phyloP scores from a whole-genome alignment of 2,329 filamentous ascomycete genomes.

The Ambrosiella beaveri region DNA sequence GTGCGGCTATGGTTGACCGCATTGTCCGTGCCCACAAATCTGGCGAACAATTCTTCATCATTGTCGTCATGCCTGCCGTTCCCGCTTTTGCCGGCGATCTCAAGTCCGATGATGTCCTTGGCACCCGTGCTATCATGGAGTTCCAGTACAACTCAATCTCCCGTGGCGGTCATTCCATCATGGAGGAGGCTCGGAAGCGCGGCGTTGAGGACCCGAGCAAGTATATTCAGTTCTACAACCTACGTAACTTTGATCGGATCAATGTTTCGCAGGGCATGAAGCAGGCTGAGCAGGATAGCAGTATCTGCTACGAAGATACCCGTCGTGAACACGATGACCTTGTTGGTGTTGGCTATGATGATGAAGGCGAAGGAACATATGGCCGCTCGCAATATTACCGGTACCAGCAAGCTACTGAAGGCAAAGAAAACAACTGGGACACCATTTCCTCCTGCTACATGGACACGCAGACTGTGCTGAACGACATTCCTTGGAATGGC shows the following conservation, averaged over 20 bases:
- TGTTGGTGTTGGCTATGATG: constrained; percentile 29
- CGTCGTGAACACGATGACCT: constrained; percentile 45
- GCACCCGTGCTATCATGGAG: constrained; percentile 75
- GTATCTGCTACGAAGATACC: constrained; percentile 51
- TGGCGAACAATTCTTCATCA: constrained; percentile 52
- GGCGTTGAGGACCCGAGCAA: constrained; percentile 50
- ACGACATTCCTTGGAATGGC: constrained; percentile 37
- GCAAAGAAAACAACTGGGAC: constrained; percentile 35
- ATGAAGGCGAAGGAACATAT: constrained; percentile 20
- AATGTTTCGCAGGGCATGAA: constrained; percentile 48
- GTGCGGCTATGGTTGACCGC: constrained; percentile 60
- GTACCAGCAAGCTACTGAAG: constrained; percentile 50
- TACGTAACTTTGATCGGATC: constrained; percentile 71
- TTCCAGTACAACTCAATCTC: constrained; percentile 71
- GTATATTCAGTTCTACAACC: constrained; percentile 74
- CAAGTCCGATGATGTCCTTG: constrained; percentile 51
- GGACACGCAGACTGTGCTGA: constrained; percentile 55
- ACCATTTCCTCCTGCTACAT: constrained; percentile 69
- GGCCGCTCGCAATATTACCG: constrained; percentile 38
- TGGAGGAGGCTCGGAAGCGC: constrained; percentile 50
- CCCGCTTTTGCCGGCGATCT: constrained; percentile 72
- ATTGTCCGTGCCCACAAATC: constrained; percentile 52
- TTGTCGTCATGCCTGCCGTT: constrained; percentile 63
- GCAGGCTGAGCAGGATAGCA: constrained; percentile 41
- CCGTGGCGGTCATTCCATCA: constrained; percentile 59